Percentiles rank a stretch among this genome's conserved stretches.
Conservation (phyloP, 108 stramenopile species). For the Craspedostauros australis region DNA sequence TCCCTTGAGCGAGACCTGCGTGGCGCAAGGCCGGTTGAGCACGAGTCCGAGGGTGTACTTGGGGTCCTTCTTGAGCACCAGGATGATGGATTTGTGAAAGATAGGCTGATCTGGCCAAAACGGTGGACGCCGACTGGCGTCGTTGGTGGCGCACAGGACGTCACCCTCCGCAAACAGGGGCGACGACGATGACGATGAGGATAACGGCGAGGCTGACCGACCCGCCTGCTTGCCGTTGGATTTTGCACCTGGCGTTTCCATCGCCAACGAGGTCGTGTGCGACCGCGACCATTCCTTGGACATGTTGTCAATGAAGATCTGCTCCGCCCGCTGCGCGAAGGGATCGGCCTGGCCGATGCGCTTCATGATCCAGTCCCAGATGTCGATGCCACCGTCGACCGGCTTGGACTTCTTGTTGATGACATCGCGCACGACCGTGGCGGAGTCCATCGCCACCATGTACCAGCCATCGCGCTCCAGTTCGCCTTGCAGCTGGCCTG, state of each 20-base stretch:
- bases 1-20: conserved; percentile 24
- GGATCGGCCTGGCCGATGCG: conserved; percentile 8
- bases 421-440: conserved; percentile 24
- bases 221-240: no score
- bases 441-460: conserved; percentile 77
- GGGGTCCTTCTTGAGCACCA: conserved; percentile 57
- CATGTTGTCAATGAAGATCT: conserved; percentile 75
- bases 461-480: conserved; percentile 76
- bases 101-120: conserved; percentile 74
- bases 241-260: conserved; percentile 15
- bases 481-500: conserved; percentile 63
- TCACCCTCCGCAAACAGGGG: conserved; percentile 30
- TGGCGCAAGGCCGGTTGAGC: conserved; percentile 69
- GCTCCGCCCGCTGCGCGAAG: neutral
- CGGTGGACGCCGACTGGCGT: conserved; percentile 48
- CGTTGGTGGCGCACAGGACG: conserved; percentile 51
- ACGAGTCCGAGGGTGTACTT: conserved; percentile 52
- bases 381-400: conserved; percentile 54
- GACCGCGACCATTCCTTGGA: conserved; percentile 83
- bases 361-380: conserved; percentile 65
- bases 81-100: conserved; percentile 66
- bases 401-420: conserved; percentile 17
- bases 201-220: no score
- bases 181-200: no score
- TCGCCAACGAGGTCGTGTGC: no score